Base-by-base conservation (phyloP, 2,329 filamentous ascomycete genomes). In the Diplodia scrobiculata region DNA sequence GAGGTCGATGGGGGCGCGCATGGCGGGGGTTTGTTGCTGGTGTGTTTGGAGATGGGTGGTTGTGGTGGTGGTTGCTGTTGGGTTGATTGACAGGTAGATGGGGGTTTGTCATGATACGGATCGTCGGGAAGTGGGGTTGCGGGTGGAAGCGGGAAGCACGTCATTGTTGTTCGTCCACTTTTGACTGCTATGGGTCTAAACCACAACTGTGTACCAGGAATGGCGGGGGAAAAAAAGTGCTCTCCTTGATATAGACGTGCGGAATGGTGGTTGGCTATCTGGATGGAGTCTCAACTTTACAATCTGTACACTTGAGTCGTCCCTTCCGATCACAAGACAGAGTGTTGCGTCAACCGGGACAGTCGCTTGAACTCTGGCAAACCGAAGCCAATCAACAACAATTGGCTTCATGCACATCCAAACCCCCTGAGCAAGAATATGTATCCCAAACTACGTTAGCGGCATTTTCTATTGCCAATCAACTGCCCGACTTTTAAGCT, bases 1-100 rank as follows among this genome's bases (percentile, higher is more conserved):
- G 66, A 90, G 80, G 72, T 90, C 89, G 73, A 90, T 89, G 17
- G 78, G 78, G 34, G 68, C 58, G 29, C 58, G 69, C 51, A 64
- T 68, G 21, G 19, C 32, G 10, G 53, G 9, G 27, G 41, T 9
- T 10, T 17, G 38, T 4, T 19, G 21, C 5, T 53, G 4, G 36
- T 11, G 34, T 21, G 54, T 13, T 17, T 5, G 21, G 13, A 2
- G 52, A n/a, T n/a, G 29, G n/a, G 32, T 2, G 21, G 29, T 10
- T 21, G 34, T n/a, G 50, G 25, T 32, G 25, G 25, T 3, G n/a
- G 50, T n/a, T 32, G 50, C 7, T 50, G 27, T 17, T 29, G 51
- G 27, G 6, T 45, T 45, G 41, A 2, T 45, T 19, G 41, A 45
- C 10, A 7, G 19, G 19, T 45, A 45, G 38, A 45, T 45, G 17